phyloP scores from a whole-genome alignment of 2,329 filamentous ascomycete genomes.

The Diaporthe batatas region DNA sequence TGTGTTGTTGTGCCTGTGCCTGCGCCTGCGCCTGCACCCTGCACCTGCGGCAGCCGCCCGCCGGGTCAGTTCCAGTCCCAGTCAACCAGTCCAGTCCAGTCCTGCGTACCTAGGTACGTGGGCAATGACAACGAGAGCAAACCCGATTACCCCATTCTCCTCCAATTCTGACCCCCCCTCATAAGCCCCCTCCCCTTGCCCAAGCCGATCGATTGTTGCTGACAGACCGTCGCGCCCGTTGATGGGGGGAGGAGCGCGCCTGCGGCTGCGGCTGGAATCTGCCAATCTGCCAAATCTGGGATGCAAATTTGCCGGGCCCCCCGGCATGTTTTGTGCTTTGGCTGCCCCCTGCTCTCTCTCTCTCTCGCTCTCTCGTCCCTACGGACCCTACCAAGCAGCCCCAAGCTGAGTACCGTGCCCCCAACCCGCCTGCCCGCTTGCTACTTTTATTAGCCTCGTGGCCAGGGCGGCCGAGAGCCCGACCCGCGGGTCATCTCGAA shows the following conservation, averaged over 20 bases:
- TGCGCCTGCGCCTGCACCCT: too few relatives aligned
- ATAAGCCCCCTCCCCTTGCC: too few relatives aligned
- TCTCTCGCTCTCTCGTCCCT: background rate
- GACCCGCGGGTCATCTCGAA: slow-evolving; percentile 34
- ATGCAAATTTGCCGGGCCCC: too few relatives aligned
- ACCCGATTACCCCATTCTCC: background rate
- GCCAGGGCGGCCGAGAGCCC: slow-evolving; percentile 33
- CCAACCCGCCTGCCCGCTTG: background rate
- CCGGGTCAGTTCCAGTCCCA: background rate
- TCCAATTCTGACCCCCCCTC: background rate
- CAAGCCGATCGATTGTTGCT: background rate
- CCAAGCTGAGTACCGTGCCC: background rate
- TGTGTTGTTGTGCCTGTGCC: background rate
- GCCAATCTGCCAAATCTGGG: slow-evolving; percentile 35
- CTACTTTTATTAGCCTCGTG: slow-evolving; percentile 27
- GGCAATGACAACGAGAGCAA: too few relatives aligned
- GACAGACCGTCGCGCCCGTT: background rate
- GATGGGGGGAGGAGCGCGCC: background rate
- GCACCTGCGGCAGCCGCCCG: too few relatives aligned
- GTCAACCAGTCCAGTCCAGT: slow-evolving; percentile 3
- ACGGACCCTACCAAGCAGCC: too few relatives aligned
- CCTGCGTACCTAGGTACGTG: background rate
- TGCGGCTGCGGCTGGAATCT: slow-evolving; percentile 25
- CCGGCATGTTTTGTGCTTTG: too few relatives aligned
- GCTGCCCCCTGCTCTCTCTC: background rate